A percentile compares a stretch with the other conserved stretches of the same genome.
Conservation (phyloP, 2,329 filamentous ascomycete genomes). For the Daldinia sp. region DNA sequence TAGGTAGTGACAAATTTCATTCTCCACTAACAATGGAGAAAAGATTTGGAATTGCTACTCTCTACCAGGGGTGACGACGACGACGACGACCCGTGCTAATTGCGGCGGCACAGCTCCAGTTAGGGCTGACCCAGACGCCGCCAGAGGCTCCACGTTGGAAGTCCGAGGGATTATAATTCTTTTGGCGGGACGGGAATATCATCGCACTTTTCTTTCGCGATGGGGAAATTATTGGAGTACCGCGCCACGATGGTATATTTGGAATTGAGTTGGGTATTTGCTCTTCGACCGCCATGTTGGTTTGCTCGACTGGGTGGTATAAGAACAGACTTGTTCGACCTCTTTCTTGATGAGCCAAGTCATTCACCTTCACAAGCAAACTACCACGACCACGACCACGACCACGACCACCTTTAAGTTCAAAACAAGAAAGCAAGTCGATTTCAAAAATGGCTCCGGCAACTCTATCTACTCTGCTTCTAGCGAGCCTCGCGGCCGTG, state of each 20-base stretch:
- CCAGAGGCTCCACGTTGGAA: background rate
- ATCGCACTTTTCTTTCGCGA: background rate
- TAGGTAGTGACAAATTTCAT: background rate
- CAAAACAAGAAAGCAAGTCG: background rate
- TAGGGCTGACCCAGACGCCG: background rate
- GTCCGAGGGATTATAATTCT: background rate
- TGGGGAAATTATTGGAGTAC: background rate
- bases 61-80: background rate
- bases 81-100: background rate
- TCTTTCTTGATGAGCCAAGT: background rate
- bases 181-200: background rate
- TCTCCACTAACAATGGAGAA: background rate
- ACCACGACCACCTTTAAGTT: too few relatives aligned
- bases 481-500: slow-evolving; percentile 30
- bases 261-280: slow-evolving; percentile 2
- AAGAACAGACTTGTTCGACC: background rate
- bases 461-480: slow-evolving; percentile 11
- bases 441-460: slow-evolving; percentile 15
- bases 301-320: background rate
- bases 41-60: slow-evolving; percentile 3
- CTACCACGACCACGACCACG: too few relatives aligned
- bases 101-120: slow-evolving; percentile 4
- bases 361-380: background rate
- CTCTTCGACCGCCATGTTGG: background rate
- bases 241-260: slow-evolving; percentile 1